Evolutionary conservation across 768 basidiomycete species (phyloP).

Genomic region (Mycena filopes): DNA sequence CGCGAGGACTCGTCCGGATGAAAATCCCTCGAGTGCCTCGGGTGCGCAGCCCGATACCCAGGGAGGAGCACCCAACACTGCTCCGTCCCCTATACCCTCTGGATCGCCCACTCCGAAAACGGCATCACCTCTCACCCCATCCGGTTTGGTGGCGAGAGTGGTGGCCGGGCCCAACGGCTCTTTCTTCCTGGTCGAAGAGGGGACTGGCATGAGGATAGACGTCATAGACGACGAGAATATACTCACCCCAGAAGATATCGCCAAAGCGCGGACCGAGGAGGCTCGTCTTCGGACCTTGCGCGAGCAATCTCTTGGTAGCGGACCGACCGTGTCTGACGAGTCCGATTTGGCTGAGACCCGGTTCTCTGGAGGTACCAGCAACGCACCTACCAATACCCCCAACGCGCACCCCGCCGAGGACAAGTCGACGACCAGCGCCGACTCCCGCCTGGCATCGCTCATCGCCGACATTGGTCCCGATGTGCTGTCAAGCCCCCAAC

Average conservation of each 20-base stretch:
- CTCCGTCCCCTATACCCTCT: not conserved
- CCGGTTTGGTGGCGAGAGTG: not conserved
- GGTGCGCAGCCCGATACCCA: not conserved
- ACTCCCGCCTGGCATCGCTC: not conserved
- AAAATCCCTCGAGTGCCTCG: not conserved
- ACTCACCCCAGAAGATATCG: not conserved
- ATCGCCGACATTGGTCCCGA: not conserved
- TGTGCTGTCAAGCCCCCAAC: not conserved
- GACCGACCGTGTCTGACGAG: not conserved
- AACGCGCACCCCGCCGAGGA: no score
- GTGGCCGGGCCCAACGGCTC: not conserved
- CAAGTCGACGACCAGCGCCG: not conserved
- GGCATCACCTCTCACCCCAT: not conserved
- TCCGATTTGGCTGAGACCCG: not conserved
- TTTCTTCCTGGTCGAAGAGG: not conserved
- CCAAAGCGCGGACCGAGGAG: no score
- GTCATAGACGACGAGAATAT: not conserved
- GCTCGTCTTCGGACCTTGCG: no score
- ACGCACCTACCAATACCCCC: no score
- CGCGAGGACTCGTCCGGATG: not conserved
- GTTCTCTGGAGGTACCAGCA: not conserved
- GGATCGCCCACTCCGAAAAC: constrained; percentile 5
- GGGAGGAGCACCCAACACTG: not conserved
- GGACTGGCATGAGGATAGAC: not conserved
- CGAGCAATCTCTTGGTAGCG: not conserved